phyloP scores from a whole-genome alignment of 2,329 filamentous ascomycete species.

The Didymella lethalis region DNA sequence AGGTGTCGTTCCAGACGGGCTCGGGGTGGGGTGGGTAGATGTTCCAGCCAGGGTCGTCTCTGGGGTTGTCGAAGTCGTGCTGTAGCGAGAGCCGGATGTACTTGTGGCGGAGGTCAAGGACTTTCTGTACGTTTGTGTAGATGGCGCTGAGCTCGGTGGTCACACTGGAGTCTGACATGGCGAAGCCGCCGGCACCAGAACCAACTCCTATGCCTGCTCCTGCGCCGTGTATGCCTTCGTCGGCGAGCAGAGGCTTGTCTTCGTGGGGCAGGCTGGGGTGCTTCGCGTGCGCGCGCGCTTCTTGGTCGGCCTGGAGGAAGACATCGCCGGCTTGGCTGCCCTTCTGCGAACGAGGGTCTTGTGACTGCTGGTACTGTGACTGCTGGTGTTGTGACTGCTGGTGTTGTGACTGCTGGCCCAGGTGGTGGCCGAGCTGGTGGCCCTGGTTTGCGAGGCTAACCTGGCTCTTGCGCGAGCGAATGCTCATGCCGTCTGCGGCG shows the following conservation, averaged over 20 bases:
- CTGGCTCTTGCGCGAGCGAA: conserved; percentile 54
- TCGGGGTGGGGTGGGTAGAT: conserved; percentile 93
- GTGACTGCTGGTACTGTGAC: conserved; percentile 38
- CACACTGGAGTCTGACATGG: conserved; percentile 78
- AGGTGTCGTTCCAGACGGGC: conserved; percentile 79
- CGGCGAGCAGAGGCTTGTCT: conserved; percentile 61
- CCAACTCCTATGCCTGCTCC: conserved; percentile 68
- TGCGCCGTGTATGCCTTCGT: conserved; percentile 65
- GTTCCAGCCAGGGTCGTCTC: conserved; percentile 80
- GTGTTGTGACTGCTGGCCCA: conserved; percentile 33
- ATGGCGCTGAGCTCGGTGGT: conserved; percentile 85
- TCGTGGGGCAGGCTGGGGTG: conserved; percentile 65
- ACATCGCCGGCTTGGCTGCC: conserved; percentile 34
- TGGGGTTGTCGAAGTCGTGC: conserved; percentile 82
- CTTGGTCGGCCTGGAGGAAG: conserved; percentile 57
- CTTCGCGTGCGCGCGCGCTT: conserved; percentile 58
- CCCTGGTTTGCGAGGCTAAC: conserved; percentile 41
- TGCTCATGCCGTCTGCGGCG: conserved; percentile 49
- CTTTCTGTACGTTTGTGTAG: conserved; percentile 86
- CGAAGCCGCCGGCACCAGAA: conserved; percentile 68
- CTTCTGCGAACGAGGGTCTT: conserved; percentile 34
- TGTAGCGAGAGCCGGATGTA: conserved; percentile 90
- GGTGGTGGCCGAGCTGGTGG: conserved; percentile 38
- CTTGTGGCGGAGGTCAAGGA: conserved; percentile 86
- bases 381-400: conserved; percentile 38